Evolutionary conservation across 169 alveolate genomes (phyloP).

Genomic region (Babesia bigemina): DNA sequence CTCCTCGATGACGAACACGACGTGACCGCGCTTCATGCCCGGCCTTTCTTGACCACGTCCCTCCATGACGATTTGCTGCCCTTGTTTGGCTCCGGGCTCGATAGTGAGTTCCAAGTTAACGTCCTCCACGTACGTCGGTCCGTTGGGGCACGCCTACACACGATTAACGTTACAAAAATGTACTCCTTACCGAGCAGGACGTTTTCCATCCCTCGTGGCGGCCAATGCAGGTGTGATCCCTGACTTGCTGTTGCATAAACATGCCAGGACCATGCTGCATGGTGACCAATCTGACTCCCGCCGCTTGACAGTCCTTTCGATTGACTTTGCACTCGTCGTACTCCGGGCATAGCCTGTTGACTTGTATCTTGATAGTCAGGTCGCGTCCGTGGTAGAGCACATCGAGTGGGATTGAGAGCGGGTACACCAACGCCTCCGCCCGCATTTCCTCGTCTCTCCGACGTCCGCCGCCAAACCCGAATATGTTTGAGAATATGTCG

Average conservation of each 20-base stretch:
- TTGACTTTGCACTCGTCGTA: constrained; percentile 79
- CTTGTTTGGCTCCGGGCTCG: constrained; percentile 66
- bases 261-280: constrained; percentile 85
- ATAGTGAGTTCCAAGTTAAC: constrained; percentile 43
- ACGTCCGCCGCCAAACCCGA: constrained; percentile 64
- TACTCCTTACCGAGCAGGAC: constrained; percentile 65
- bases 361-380: constrained; percentile 65
- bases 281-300: constrained; percentile 76
- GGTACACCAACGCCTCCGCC: constrained; percentile 77
- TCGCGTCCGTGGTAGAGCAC: constrained; percentile 79
- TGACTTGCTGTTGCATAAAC: constrained; percentile 82
- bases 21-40: constrained; percentile 79
- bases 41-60: constrained; percentile 84
- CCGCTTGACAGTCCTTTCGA: constrained; percentile 81
- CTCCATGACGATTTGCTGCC: constrained; percentile 79
- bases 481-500: constrained; percentile 70
- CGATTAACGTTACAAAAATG: neutral
- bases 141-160: constrained; percentile 74
- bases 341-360: constrained; percentile 75
- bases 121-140: constrained; percentile 67
- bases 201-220: constrained; percentile 82
- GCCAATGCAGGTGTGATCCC: constrained; percentile 82
- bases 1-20: constrained; percentile 73
- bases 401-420: constrained; percentile 72
- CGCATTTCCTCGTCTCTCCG: constrained; percentile 70